Conservation (phyloP, 2,329 filamentous ascomycete genomes). For the Monosporascus sp. region DNA sequence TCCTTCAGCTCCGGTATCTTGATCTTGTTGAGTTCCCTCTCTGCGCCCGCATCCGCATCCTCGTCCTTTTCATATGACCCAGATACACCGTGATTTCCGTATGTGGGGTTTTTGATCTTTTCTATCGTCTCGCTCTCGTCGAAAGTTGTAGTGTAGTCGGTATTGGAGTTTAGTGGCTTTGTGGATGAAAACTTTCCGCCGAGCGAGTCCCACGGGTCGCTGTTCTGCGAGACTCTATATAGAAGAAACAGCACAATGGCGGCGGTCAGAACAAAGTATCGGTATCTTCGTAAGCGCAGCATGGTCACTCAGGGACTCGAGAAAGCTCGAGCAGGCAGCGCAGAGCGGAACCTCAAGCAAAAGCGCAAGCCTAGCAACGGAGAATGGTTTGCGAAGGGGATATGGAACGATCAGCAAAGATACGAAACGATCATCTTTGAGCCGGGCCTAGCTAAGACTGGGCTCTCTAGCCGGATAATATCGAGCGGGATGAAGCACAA, state of each 20-base stretch:
- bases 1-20: conserved; percentile 24
- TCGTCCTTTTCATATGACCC: background rate
- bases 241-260: conserved; percentile 21
- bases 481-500: too few relatives aligned
- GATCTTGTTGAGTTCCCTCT: conserved; percentile 8
- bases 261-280: conserved; percentile 23
- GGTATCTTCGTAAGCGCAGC: conserved; percentile 24
- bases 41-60: background rate
- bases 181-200: conserved; percentile 14
- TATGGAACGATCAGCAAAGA: too few relatives aligned
- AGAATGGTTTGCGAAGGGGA: too few relatives aligned
- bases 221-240: conserved; percentile 18
- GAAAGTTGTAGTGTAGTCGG: conserved; percentile 7
- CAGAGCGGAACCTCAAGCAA: background rate
- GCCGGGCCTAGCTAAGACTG: too few relatives aligned
- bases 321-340: background rate
- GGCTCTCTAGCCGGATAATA: too few relatives aligned
- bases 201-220: conserved; percentile 21
- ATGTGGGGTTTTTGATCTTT: background rate
- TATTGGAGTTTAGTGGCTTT: conserved; percentile 8
- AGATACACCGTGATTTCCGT: background rate
- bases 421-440: too few relatives aligned
- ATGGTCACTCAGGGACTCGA: conserved; percentile 6
- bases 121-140: conserved; percentile 1
- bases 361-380: background rate